Conservation (phyloP, 2,329 filamentous ascomycete species). For the Aureobasidium vineae region DNA sequence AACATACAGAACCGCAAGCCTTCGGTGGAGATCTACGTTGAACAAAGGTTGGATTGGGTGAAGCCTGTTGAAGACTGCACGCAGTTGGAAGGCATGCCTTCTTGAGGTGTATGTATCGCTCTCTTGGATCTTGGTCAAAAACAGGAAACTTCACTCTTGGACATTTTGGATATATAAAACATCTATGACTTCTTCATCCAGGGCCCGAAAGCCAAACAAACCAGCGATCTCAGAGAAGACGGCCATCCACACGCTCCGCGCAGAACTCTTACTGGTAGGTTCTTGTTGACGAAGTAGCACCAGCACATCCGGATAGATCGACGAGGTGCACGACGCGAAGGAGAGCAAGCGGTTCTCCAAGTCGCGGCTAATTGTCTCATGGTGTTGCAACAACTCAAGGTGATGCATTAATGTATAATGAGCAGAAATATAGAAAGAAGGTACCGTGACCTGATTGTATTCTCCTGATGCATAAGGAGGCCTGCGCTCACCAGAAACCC, state of each 20-base stretch:
- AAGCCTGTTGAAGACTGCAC: constrained; percentile 40
- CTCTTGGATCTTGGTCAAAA: not conserved
- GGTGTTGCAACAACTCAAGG: not conserved
- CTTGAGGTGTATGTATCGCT: not conserved
- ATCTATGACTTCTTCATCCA: not conserved
- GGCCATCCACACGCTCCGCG: not conserved
- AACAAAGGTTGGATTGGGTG: constrained; percentile 44
- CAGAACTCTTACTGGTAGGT: not conserved
- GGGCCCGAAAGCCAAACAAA: not conserved
- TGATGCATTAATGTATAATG: not conserved
- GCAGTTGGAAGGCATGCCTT: constrained; percentile 44
- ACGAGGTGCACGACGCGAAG: not conserved
- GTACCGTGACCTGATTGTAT: not conserved
- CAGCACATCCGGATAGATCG: not conserved
- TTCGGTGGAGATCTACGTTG: constrained; percentile 44
- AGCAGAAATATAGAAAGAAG: too few relatives aligned
- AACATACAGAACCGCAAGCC: constrained; percentile 43
- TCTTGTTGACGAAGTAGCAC: not conserved
- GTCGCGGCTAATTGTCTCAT: not conserved
- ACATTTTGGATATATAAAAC: not conserved
- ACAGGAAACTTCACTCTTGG: not conserved
- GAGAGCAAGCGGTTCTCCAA: not conserved
- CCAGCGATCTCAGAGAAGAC: not conserved
- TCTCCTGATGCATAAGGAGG: not conserved
- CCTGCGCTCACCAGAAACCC: not conserved